Evolutionary conservation across 305 asterid species (phyloP).

Genomic region (Fraxinus greggii): DNA sequence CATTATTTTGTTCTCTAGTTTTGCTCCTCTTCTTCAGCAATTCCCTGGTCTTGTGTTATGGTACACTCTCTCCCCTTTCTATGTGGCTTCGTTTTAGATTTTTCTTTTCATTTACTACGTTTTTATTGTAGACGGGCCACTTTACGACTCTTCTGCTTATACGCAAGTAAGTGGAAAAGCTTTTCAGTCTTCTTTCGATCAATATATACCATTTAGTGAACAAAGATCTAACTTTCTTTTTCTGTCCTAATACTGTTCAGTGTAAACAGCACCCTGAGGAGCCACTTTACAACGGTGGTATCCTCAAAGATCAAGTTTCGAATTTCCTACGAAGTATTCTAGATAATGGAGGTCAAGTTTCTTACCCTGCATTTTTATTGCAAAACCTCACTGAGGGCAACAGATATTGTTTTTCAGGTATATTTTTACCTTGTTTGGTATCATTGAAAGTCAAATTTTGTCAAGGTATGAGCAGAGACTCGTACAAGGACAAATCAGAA

Average conservation of each 20-base stretch:
- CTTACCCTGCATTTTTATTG: conserved; percentile 33
- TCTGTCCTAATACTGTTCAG: conserved; percentile 24
- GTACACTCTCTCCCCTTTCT: conserved; percentile 25
- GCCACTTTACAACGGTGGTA: conserved; percentile 71
- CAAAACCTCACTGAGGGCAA: conserved; percentile 41
- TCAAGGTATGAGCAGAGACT: not conserved
- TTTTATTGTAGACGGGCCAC: conserved; percentile 41
- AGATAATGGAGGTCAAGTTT: conserved; percentile 18
- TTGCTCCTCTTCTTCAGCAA: conserved; percentile 25
- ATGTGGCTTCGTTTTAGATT: not conserved
- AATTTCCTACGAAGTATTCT: not conserved
- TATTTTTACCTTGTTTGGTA: conserved; percentile 16
- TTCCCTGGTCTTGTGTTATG: conserved; percentile 28
- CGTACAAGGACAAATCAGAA: not conserved
- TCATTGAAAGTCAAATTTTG: not conserved
- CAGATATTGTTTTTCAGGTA: conserved; percentile 70
- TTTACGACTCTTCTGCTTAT: conserved; percentile 45
- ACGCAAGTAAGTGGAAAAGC: conserved; percentile 27
- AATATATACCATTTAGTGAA: not conserved
- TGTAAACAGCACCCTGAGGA: conserved; percentile 53
- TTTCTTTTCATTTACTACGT: not conserved
- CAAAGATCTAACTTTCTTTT: not conserved
- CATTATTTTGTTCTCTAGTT: conserved; percentile 12
- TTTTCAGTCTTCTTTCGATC: not conserved
- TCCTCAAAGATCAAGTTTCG: conserved; percentile 37